These are phyloP conservation scores for Plicaturopsis crispa DNA, from an alignment of 768 basidiomycete genomes.

Conservation along the genomic window DNA sequence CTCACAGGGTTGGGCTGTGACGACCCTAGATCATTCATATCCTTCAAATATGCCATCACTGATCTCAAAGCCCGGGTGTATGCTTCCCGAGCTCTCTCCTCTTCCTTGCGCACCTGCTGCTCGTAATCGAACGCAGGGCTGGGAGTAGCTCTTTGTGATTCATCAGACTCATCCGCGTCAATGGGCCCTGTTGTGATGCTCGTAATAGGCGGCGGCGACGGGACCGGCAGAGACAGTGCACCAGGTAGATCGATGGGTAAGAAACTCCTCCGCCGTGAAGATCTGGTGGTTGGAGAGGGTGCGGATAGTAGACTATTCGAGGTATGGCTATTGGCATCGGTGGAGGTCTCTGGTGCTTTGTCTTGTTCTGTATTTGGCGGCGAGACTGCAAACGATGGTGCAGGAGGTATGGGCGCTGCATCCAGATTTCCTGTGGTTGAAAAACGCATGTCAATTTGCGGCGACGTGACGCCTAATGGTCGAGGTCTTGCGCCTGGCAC, in stretches of 20 bases:
- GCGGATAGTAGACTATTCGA: constrained; percentile 30
- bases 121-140: constrained; percentile 40
- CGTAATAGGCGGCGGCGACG: constrained; percentile 56
- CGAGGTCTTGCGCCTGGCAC: constrained; percentile 17
- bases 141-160: constrained; percentile 26
- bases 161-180: constrained; percentile 23
- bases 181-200: constrained; percentile 38
- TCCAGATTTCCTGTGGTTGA: constrained; percentile 64
- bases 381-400: constrained; percentile 19
- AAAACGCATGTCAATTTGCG: constrained; percentile 64
- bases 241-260: constrained; percentile 73
- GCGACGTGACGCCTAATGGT: constrained; percentile 34
- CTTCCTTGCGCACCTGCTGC: constrained; percentile 52
- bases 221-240: constrained; percentile 51
- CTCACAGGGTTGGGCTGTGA: constrained; percentile 54
- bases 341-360: constrained; percentile 2
- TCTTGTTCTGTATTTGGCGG: constrained; percentile 16
- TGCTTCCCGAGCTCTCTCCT: constrained; percentile 62
- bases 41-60: constrained; percentile 92
- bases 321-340: constrained; percentile 4
- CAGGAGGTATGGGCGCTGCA: constrained; percentile 12
- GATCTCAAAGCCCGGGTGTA: constrained; percentile 79
- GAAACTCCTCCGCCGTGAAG: constrained; percentile 80
- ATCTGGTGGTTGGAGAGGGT: constrained; percentile 35
- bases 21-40: constrained; percentile 86